A percentile compares a stretch with the other conserved stretches of the same genome.
phyloP scores from a whole-genome alignment of 2,329 filamentous ascomycete genomes.

The Ophiostoma ulmi region DNA sequence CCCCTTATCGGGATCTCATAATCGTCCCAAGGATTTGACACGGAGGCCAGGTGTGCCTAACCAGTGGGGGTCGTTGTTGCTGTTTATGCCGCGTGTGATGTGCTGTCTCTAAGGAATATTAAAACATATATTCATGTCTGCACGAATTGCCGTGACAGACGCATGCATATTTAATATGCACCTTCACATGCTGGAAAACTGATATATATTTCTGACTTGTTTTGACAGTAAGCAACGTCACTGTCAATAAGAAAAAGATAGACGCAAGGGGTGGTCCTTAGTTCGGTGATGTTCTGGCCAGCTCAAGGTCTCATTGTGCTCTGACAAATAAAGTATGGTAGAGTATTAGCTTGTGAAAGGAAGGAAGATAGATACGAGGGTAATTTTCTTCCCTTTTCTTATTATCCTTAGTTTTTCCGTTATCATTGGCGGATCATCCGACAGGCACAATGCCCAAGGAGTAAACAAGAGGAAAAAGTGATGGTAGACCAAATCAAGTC shows the following conservation, averaged over 20 bases:
- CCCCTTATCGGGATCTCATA: not conserved
- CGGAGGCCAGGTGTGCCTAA: not conserved
- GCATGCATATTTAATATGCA: not conserved
- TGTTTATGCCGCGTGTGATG: not conserved
- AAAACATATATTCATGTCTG: not conserved
- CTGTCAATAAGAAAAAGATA: not conserved
- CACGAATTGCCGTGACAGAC: not conserved
- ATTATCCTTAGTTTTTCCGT: not conserved
- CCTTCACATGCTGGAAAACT: not conserved
- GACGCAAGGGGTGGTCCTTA: not conserved
- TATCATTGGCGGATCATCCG: slow-evolving; percentile 8
- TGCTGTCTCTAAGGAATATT: not conserved
- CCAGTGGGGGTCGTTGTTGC: not conserved
- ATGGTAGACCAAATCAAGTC: not conserved
- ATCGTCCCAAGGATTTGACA: not conserved
- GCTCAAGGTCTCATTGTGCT: not conserved
- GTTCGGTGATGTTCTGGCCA: not conserved
- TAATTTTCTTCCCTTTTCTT: not conserved
- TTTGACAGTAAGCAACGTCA: not conserved
- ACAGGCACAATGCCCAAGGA: not conserved
- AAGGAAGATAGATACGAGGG: not conserved
- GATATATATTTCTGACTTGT: not conserved
- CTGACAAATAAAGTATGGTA: slow-evolving; percentile 1
- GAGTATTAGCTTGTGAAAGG: not conserved
- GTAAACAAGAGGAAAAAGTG: not conserved